Base-by-base conservation (phyloP, 1,284 basidiomycete genomes). In the Neotropicomus parvogracilis region DNA sequence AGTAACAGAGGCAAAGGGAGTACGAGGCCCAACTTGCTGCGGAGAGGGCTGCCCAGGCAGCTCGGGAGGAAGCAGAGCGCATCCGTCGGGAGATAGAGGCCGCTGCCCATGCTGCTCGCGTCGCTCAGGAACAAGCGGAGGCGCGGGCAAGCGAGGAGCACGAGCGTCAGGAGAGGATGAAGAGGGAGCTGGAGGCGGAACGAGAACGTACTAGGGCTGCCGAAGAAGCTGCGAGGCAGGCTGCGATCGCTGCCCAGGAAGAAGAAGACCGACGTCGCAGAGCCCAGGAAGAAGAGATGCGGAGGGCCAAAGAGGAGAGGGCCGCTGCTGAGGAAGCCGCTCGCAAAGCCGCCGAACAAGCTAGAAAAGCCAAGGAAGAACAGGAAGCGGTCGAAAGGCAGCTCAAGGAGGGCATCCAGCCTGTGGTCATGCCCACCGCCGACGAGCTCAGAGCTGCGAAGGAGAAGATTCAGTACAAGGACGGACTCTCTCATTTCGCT, bases 401-500 rank as follows among this genome's bases (percentile, higher is more conserved):
- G 26, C 42, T 63, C 8, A 56, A 37, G 50, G 49, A 59, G 27
- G 66, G 67, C 2, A 60, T 64, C 14, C 57, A 59, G 33, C 66
- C 65, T 4, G 64, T 65, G 21, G 56, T 64, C 38, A 57, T 49
- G 56, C 68, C 66, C 28, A 58, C 60, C 13, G 36, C 44, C 8
- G 46, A 48, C 14, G 67, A 69, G 17, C 49, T 63, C 26, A 44
- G 32, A 21, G 54, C 48, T 5, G 56, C 59, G 6, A 65, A 65
- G 46, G 28, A 48, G 19, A 54, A 48, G 17, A 45, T 62, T 14
- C 57, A 59, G 40, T 66, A 68, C 53, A 55, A 49, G 37, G 49
- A 60, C 11, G 62, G 62, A 1, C 6, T 55, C 12, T 62, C 65
- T 42, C 64, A 70, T 44, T 54, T 67, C 24, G 69, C 65, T 6